Conservation (phyloP, 257 asterid species). For the Rhazya stricta region DNA sequence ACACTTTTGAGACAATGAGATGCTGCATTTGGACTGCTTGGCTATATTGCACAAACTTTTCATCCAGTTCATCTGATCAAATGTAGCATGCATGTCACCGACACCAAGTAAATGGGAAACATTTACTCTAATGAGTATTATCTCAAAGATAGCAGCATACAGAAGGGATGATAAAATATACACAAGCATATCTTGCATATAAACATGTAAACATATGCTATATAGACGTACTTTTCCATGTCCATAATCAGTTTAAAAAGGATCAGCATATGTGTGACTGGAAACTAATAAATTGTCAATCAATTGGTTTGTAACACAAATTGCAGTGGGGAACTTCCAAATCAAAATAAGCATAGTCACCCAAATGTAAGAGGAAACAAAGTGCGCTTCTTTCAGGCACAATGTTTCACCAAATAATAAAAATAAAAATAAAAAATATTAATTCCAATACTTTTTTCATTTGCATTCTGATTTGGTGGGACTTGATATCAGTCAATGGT, state of each 20-base stretch:
- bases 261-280: no score
- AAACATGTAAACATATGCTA: neutral
- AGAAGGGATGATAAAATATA: neutral
- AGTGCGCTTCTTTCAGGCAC: neutral
- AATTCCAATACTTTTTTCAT: neutral
- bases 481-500: no score
- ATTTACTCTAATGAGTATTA: neutral
- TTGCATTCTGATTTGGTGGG: no score
- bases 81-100: neutral
- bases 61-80: conserved; percentile 6
- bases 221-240: no score
- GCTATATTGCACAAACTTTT: neutral
- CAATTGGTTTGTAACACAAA: neutral
- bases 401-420: neutral
- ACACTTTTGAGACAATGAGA: neutral
- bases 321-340: no score
- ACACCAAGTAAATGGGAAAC: neutral
- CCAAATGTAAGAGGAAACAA: no score
- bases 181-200: neutral
- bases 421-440: no score
- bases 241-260: no score
- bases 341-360: no score
- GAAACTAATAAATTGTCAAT: neutral
- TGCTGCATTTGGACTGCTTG: neutral
- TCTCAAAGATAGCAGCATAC: neutral